These are phyloP conservation scores for Podospora anserina DNA, from an alignment of 495 filamentous ascomycete species.

Conservation along the genomic window DNA sequence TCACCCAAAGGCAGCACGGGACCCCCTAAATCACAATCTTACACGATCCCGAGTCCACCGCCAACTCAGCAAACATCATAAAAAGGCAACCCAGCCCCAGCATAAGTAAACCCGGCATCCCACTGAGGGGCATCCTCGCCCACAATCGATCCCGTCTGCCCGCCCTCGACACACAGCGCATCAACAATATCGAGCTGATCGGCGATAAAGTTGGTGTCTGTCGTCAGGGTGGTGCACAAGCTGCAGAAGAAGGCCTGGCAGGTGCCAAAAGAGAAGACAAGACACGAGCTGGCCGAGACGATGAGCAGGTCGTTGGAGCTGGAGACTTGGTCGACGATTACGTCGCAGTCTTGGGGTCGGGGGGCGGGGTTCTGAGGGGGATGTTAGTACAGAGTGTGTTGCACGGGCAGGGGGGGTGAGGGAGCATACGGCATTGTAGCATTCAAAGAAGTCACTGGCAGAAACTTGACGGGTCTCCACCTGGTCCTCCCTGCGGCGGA, in stretches of 20 bases:
- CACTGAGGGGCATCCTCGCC: conserved; percentile 38
- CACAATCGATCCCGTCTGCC: conserved; percentile 40
- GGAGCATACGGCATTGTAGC: conserved; percentile 35
- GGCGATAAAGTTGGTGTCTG: conserved; percentile 40
- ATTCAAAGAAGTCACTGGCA: conserved; percentile 39
- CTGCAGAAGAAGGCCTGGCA: conserved; percentile 47
- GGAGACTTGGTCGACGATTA: conserved; percentile 34
- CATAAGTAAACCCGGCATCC: conserved; percentile 40
- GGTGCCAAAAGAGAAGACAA: conserved; percentile 35
- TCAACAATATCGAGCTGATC: conserved; percentile 39
- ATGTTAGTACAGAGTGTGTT: background rate
- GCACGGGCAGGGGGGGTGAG: background rate
- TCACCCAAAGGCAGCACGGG: no score
- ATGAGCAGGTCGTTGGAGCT: conserved; percentile 33
- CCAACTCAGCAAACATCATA: conserved; percentile 38
- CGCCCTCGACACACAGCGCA: conserved; percentile 36
- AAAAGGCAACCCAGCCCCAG: conserved; percentile 32
- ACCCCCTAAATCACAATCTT: background rate
- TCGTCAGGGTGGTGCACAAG: conserved; percentile 36
- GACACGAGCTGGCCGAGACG: conserved; percentile 38
- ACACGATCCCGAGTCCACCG: background rate
- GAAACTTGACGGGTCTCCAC: conserved; percentile 20
- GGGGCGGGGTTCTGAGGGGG: conserved; percentile 31
- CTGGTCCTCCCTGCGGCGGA: conserved; percentile 18
- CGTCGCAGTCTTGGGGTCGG: conserved; percentile 33